Evolutionary conservation across 2,329 filamentous ascomycete genomes (phyloP).

Genomic region (Penicillium expansum): DNA sequence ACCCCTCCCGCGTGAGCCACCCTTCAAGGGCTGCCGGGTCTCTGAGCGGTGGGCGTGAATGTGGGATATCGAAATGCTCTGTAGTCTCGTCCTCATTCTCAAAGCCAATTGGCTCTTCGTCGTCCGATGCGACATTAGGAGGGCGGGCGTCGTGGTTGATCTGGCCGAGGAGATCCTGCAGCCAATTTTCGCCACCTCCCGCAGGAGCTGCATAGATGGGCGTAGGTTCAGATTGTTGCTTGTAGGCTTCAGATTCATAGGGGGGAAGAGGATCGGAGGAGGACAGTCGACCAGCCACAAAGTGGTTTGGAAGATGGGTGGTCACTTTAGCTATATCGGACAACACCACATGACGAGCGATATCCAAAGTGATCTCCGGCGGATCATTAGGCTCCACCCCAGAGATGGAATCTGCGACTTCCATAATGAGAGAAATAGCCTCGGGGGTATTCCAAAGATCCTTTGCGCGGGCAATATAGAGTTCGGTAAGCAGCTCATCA

Average conservation of each 20-base stretch:
- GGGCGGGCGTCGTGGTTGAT: conserved; percentile 21
- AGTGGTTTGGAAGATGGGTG: conserved; percentile 62
- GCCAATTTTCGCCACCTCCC: conserved; percentile 34
- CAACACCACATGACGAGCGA: conserved; percentile 75
- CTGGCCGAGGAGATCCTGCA: conserved; percentile 37
- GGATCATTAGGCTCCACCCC: conserved; percentile 43
- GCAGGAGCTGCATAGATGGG: conserved; percentile 35
- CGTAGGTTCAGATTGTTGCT: conserved; percentile 35
- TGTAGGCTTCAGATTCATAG: conserved; percentile 44
- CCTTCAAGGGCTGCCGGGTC: conserved; percentile 32
- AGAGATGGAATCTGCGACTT: conserved; percentile 60
- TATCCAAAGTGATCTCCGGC: conserved; percentile 51
- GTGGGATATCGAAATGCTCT: conserved; percentile 11
- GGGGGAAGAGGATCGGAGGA: conserved; percentile 83
- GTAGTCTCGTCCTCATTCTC: conserved; percentile 12
- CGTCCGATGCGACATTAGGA: conserved; percentile 15
- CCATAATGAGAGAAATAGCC: conserved; percentile 64
- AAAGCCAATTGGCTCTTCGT: conserved; percentile 14
- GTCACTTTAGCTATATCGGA: conserved; percentile 72
- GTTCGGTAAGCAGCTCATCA: conserved; percentile 67
- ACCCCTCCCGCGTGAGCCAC: conserved; percentile 35
- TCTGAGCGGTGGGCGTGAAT: conserved; percentile 23
- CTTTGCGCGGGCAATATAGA: conserved; percentile 74
- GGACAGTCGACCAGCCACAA: conserved; percentile 65
- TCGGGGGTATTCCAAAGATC: conserved; percentile 83